Evolutionary conservation across 129 eudicot species (phyloP).

Genomic region (Flaveria sonorensis): DNA sequence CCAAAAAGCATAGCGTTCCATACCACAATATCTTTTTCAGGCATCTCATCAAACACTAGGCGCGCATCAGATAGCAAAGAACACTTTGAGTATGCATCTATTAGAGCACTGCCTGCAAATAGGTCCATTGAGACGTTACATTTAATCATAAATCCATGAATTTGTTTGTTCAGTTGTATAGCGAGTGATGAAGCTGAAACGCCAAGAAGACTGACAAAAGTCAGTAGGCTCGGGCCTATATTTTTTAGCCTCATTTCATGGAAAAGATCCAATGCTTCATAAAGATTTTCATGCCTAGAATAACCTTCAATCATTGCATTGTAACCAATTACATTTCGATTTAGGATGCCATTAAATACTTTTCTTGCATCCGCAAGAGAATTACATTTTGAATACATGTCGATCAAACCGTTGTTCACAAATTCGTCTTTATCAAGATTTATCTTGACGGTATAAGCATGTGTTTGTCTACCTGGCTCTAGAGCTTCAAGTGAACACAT

Average conservation of each 20-base stretch:
- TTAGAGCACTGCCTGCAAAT: conserved; percentile 56
- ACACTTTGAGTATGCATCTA: conserved; percentile 68
- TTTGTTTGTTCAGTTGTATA: conserved; percentile 53
- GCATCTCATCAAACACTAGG: conserved; percentile 54
- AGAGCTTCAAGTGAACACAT: conserved; percentile 62
- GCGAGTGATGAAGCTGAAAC: conserved; percentile 52
- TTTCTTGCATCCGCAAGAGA: conserved; percentile 54
- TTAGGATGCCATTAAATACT: conserved; percentile 35
- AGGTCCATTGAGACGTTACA: conserved; percentile 40
- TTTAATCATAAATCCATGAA: conserved; percentile 54
- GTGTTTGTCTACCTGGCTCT: conserved; percentile 60
- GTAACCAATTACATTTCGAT: conserved; percentile 49
- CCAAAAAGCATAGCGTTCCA: conserved; percentile 81
- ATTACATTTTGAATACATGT: conserved; percentile 72
- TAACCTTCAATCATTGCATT: conserved; percentile 81
- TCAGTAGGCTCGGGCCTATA: conserved; percentile 54
- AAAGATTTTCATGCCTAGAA: conserved; percentile 44
- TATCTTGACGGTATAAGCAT: conserved; percentile 51
- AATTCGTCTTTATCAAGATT: conserved; percentile 56
- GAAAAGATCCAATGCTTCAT: conserved; percentile 63
- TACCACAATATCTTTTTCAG: conserved; percentile 58
- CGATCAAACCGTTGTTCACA: conserved; percentile 60
- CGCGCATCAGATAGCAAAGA: conserved; percentile 50
- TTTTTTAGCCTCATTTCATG: conserved; percentile 52
- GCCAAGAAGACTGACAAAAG: conserved; percentile 74